Base-by-base conservation (phyloP, 192 early-diverging fungal species). In the Podila epicladia region DNA sequence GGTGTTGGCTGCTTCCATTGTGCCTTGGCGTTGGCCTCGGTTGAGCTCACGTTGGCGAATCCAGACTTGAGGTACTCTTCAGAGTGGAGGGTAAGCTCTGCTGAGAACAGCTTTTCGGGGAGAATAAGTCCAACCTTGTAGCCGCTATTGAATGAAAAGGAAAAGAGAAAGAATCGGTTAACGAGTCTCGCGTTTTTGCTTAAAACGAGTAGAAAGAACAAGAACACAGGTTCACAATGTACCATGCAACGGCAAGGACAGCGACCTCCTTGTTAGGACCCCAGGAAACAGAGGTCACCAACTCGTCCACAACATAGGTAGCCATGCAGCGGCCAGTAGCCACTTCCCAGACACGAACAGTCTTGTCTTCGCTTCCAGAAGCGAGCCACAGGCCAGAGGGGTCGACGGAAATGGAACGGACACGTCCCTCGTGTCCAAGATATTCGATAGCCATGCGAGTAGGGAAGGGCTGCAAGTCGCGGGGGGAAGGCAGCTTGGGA, bases 391-490 rank as follows among this genome's bases (percentile, higher is more conserved):
- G 86, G n/a, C 98, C 98, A 37, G 90, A 88, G 19, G 97, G 97
- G 82, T 98, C 95, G 3, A 98, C 82, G n/a, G 95, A 94, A 59
- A 97, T 86, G 17, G 80, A 83, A 32, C 97, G 92, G 53, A 99
- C 91, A 49, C 93, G 89, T 35, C 83, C 93, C 7, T 90, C 91
- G 71, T 99, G 98, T 13, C 95, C 97, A 35, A 79, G 69, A 75
- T 92, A 98, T 50, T 90, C 87, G 51, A 98, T 86, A 5, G 95
- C 86, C 61, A 94, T 87, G 20, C 83, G 74, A 19, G 92, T 89
- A 49, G 98, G 98, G 92, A 97, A 99, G 6, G 98, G 98, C 62
- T 92, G 92, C 65, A 99, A 89, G 72, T 98, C 97, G 72, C 93
- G 93, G 15, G 97, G 97, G 60, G 91, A 94, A 32, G 98, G 98